phyloP scores from a whole-genome alignment of 176 grass and related monocot species.

The Miscanthus lutarioriparius region DNA sequence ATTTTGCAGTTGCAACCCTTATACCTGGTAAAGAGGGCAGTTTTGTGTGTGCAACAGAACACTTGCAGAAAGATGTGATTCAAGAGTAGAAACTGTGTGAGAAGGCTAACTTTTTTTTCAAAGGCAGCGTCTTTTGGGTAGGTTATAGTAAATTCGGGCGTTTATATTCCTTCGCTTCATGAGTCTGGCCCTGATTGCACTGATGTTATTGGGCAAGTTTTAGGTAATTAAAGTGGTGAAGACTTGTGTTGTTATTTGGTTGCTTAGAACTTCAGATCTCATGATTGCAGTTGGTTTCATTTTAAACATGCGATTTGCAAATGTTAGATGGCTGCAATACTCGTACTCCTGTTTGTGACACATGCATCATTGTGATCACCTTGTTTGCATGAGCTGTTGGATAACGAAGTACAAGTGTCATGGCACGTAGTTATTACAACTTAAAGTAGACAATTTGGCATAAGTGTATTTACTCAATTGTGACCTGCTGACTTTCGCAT shows the following conservation, averaged over 20 bases:
- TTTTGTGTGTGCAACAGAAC: constrained; percentile 20
- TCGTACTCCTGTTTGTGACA: neutral
- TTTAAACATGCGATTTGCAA: neutral
- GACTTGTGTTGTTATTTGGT: neutral
- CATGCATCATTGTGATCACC: neutral
- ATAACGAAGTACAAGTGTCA: neutral
- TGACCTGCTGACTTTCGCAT: neutral
- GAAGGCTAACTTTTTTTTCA: constrained; percentile 17
- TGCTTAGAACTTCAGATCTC: neutral
- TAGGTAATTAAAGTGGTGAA: neutral
- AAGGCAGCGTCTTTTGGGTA: neutral
- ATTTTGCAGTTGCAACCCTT: constrained; percentile 2
- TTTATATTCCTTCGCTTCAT: constrained; percentile 28
- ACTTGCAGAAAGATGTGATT: constrained; percentile 29
- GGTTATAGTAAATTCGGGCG: neutral
- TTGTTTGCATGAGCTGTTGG: neutral
- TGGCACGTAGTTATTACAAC: neutral
- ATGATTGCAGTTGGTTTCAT: neutral
- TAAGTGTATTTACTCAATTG: neutral
- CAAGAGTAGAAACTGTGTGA: constrained; percentile 21
- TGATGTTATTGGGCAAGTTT: constrained; percentile 3
- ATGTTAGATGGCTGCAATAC: neutral
- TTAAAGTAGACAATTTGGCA: constrained; percentile 1
- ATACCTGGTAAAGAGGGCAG: constrained; percentile 32
- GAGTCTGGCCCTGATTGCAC: neutral